Percentiles rank a stretch among this genome's conserved stretches.
These are phyloP conservation scores for Paraurostyla sp. DNA, from an alignment of 73 alveolate species.

Conservation along the genomic window DNA sequence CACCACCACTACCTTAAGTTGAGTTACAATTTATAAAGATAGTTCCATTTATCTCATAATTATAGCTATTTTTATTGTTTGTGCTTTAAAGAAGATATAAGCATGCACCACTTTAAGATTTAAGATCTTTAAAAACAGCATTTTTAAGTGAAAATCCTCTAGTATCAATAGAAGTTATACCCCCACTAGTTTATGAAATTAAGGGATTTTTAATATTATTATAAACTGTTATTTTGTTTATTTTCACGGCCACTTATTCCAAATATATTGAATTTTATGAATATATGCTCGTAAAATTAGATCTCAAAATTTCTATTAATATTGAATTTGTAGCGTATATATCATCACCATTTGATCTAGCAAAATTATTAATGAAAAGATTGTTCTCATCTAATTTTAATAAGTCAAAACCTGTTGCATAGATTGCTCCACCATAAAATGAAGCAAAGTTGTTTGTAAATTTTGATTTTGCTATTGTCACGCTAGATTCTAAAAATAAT, in stretches of 20 bases:
- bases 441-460: not conserved
- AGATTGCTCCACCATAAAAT: slow-evolving; percentile 21
- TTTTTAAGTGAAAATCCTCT: not conserved
- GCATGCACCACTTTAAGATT: slow-evolving; percentile 1
- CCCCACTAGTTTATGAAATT: slow-evolving; percentile 5
- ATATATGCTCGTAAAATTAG: not conserved
- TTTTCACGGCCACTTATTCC: not conserved
- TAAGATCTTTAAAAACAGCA: not conserved
- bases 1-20: slow-evolving; percentile 24
- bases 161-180: not conserved
- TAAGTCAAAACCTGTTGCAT: slow-evolving; percentile 2
- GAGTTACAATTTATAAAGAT: not conserved
- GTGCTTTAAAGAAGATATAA: not conserved
- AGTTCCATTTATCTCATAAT: not conserved
- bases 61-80: not conserved
- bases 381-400: not conserved
- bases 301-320: not conserved
- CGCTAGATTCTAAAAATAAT: not conserved
- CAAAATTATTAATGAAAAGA: not conserved
- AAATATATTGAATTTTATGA: slow-evolving; percentile 5
- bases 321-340: not conserved
- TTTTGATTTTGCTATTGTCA: not conserved
- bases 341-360: not conserved
- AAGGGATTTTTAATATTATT: not conserved
- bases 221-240: not conserved